These are phyloP conservation scores for Malus fusca DNA, from an alignment of 306 rosid species.

Conservation along the genomic window DNA sequence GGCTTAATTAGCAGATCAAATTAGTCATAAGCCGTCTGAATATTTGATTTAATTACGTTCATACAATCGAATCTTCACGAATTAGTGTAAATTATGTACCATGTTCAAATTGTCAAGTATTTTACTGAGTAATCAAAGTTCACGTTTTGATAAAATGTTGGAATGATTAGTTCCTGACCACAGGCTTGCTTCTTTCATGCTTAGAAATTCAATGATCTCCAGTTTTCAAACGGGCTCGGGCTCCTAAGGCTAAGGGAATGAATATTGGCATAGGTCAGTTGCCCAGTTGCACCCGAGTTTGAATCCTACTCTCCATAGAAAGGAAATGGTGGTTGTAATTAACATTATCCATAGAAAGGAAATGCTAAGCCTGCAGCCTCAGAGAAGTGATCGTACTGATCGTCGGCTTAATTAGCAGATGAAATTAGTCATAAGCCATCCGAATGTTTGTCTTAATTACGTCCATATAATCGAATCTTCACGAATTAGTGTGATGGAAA, in stretches of 20 bases:
- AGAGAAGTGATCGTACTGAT: neutral
- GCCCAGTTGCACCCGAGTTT: neutral
- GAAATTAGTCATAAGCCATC: conserved; percentile 4
- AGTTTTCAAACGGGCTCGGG: neutral
- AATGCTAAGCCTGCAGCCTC: conserved; percentile 15
- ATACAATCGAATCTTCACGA: no score
- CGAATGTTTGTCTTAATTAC: neutral
- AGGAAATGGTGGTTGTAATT: neutral
- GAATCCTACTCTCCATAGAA: neutral
- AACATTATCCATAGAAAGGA: neutral
- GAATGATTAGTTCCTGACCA: neutral
- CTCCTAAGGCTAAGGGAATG: neutral
- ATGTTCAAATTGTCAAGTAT: neutral
- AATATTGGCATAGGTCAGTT: neutral
- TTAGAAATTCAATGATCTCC: neutral
- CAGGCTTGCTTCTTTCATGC: neutral
- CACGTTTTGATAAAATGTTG: neutral
- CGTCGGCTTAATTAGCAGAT: neutral
- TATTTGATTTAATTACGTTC: neutral
- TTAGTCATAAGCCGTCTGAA: conserved; percentile 6
- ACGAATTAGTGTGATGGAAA: neutral
- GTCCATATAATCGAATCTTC: neutral
- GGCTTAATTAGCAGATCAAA: neutral
- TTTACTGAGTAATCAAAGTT: neutral
- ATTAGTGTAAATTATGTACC: neutral